phyloP scores from a whole-genome alignment of 2,329 filamentous ascomycete species.

The Cercospora canescens region DNA sequence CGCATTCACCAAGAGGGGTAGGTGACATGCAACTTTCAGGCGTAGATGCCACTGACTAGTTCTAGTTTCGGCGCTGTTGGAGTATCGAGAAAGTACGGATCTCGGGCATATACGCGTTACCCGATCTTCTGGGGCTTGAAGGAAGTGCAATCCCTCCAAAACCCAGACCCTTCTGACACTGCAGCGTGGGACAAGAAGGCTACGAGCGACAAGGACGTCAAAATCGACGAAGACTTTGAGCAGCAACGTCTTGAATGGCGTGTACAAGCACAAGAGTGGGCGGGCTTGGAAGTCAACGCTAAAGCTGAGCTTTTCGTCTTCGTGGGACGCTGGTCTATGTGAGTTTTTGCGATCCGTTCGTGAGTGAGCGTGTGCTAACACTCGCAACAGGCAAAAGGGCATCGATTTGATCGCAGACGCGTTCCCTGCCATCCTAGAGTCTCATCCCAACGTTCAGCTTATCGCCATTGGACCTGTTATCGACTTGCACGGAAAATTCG shows the following conservation, averaged over 20 bases:
- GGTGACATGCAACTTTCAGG: neutral
- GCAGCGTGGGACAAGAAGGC: constrained; percentile 57
- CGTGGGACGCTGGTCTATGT: constrained; percentile 65
- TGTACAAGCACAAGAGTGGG: constrained; percentile 66
- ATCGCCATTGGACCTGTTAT: constrained; percentile 65
- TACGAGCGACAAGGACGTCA: constrained; percentile 49
- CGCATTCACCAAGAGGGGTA: constrained; percentile 62
- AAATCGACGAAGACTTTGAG: constrained; percentile 56
- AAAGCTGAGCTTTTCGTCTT: constrained; percentile 65
- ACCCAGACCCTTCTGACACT: constrained; percentile 64
- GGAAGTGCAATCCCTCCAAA: constrained; percentile 62
- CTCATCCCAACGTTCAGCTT: constrained; percentile 59
- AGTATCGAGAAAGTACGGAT: constrained; percentile 66
- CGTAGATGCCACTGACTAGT: neutral
- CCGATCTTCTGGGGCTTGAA: constrained; percentile 67
- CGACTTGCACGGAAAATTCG: constrained; percentile 66
- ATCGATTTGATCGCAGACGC: constrained; percentile 67
- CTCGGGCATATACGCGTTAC: constrained; percentile 63
- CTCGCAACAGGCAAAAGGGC: constrained; percentile 54
- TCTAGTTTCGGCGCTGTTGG: constrained; percentile 61
- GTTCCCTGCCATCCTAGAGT: constrained; percentile 61
- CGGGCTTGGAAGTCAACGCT: constrained; percentile 59
- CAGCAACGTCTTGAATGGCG: constrained; percentile 52
- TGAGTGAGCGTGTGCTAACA: neutral
- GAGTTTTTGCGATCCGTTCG: neutral